Evolutionary conservation across 2,329 filamentous ascomycete species (phyloP), one percentile per base, ranked within the genome.

Genomic region (Mollisia scopiformis): DNA sequence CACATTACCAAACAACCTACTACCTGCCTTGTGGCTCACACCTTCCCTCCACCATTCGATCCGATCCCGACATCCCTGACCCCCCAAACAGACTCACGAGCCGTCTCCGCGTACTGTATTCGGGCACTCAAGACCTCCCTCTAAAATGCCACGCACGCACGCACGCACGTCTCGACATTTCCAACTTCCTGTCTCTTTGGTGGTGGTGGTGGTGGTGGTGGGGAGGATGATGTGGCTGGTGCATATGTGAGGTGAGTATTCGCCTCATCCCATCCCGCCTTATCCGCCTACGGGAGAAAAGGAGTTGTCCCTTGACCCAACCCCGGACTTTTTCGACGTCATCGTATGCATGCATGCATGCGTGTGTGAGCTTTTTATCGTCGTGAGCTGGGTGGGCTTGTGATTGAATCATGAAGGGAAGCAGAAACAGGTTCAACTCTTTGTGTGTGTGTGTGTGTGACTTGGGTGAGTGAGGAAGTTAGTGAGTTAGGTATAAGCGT

Each of bases 191-290:
- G 25, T 11, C 6, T 27, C 23, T 25, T 43, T 7, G 39, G 6
- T 43, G 19, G 33, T 43, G 19, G 21, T 19, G n/a, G n/a, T n/a
- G n/a, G n/a, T n/a, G n/a, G n/a, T 21, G 39, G 39, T 43, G 39
- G 41, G 41, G 21, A 27, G 43, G 43, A 47, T 47, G 43, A 47
- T 47, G 43, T 47, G 43, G 43, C 43, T 47, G 43, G 43, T 47
- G 43, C 10, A 16, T 43, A 10, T 21, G 19, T 11, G 11, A 14
- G 33, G n/a, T 37, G 39, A n/a, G n/a, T 19, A 21, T 19, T 23
- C 16, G 16, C 13, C 43, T 16, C 41, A 46, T 27, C 7, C 21
- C 41, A 16, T 16, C 37, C 16, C 37, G 21, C 43, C 43, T 19
- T 21, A 43, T 43, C 10, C 37, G 37, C 37, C 21, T 14, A 7